Percentiles rank a stretch among this genome's conserved stretches.
These are phyloP conservation scores for Mortierella sp. DNA, from an alignment of 371 early-diverging fungal species.

Conservation along the genomic window DNA sequence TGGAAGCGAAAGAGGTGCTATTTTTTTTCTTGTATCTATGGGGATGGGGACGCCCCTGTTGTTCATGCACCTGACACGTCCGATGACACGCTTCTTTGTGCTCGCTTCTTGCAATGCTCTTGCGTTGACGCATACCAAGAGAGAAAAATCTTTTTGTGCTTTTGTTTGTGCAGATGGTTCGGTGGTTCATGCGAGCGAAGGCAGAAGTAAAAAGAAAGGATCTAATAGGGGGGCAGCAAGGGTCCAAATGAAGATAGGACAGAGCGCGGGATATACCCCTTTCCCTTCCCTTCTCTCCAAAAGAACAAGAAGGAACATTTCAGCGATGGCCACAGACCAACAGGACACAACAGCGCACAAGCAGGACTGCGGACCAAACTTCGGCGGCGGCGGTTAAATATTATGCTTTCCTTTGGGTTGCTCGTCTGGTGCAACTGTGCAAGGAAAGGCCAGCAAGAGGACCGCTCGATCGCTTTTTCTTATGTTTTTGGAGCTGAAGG, in stretches of 20 bases:
- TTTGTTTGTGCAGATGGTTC: too few species aligned
- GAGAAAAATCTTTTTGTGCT: background rate
- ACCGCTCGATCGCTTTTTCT: background rate
- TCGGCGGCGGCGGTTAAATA: conserved; percentile 8
- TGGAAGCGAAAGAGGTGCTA: too few species aligned
- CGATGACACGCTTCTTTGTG: background rate
- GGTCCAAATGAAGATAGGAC: too few species aligned
- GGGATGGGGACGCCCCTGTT: background rate
- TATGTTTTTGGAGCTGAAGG: background rate
- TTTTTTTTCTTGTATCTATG: background rate
- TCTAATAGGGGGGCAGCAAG: too few species aligned
- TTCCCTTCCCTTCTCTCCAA: too few species aligned
- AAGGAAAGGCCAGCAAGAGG: background rate
- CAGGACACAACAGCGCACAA: background rate
- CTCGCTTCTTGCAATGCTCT: conserved; percentile 5
- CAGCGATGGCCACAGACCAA: background rate
- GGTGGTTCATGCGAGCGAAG: background rate
- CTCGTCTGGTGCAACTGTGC: background rate
- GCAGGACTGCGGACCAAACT: conserved; percentile 6
- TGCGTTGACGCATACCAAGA: background rate
- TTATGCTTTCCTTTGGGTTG: background rate
- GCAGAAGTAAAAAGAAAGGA: background rate
- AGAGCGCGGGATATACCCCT: too few species aligned
- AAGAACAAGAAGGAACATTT: background rate
- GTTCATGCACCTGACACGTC: conserved; percentile 5